Percentiles rank a stretch among this genome's conserved stretches.
Conservation (phyloP, 495 filamentous ascomycete species). For the Aspergillus sclerotioniger region DNA sequence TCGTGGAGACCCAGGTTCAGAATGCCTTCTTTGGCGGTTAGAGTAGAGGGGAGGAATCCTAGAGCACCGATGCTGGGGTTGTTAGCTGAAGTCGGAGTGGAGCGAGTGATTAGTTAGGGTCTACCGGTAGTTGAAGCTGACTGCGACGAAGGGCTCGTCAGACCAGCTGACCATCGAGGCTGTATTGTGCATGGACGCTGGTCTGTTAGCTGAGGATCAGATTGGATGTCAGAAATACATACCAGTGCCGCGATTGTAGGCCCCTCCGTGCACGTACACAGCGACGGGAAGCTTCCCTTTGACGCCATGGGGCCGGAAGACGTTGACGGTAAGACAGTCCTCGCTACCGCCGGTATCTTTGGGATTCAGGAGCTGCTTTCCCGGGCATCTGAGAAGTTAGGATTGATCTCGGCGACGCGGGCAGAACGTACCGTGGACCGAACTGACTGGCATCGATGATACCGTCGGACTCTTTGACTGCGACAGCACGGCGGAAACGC, state of each 20-base stretch:
- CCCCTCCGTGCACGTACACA: conserved; percentile 50
- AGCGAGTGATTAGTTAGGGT: background rate
- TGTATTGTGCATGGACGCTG: conserved; percentile 35
- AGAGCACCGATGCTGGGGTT: conserved; percentile 53
- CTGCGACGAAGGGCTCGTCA: conserved; percentile 51
- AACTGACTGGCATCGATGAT: conserved; percentile 43
- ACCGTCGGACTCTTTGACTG: conserved; percentile 30
- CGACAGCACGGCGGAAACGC: conserved; percentile 52
- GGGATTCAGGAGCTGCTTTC: conserved; percentile 14
- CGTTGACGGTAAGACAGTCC: conserved; percentile 54
- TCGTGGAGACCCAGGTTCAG: conserved; percentile 65
- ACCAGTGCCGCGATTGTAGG: conserved; percentile 35
- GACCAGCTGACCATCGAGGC: conserved; percentile 57
- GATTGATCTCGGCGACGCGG: conserved; percentile 10
- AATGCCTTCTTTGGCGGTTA: conserved; percentile 51
- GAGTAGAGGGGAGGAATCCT: conserved; percentile 57
- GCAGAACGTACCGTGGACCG: conserved; percentile 16
- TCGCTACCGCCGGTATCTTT: conserved; percentile 39
- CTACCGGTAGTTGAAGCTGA: conserved; percentile 56
- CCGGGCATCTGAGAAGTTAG: conserved; percentile 10
- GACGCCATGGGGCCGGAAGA: conserved; percentile 45
- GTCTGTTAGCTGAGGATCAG: background rate
- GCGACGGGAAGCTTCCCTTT: conserved; percentile 52
- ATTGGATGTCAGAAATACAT: background rate
- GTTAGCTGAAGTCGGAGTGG: background rate